These are phyloP conservation scores for Crepidotus sp. DNA, from an alignment of 1,284 basidiomycete genomes.

Conservation along the genomic window DNA sequence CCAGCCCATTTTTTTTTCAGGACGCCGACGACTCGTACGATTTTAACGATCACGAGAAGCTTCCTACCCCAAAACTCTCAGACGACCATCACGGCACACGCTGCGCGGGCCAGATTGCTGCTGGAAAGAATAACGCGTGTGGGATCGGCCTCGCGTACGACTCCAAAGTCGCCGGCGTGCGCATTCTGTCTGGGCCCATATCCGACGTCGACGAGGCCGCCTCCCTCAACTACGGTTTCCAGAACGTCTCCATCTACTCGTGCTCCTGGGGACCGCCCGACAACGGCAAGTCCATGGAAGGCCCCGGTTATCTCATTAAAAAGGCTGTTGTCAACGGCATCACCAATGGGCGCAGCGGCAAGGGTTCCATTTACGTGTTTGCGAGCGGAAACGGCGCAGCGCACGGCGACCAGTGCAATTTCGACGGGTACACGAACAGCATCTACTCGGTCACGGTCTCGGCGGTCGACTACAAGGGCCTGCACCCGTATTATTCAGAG, in stretches of 20 bases:
- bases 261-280: constrained; percentile 92
- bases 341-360: constrained; percentile 83
- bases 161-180: constrained; percentile 89
- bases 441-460: constrained; percentile 96
- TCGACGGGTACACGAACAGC: constrained; percentile 98
- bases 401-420: constrained; percentile 95
- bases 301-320: constrained; percentile 83
- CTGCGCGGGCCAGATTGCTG: constrained; percentile 95
- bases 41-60: constrained; percentile 87
- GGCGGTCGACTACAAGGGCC: constrained; percentile 84
- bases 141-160: constrained; percentile 93
- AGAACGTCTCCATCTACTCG: constrained; percentile 89
- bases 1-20: constrained; percentile 32
- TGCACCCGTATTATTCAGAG: constrained; percentile 97
- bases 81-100: constrained; percentile 98
- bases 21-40: constrained; percentile 89
- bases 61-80: constrained; percentile 80
- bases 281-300: constrained; percentile 93
- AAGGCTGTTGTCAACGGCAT: constrained; percentile 95
- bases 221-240: constrained; percentile 89
- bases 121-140: constrained; percentile 88
- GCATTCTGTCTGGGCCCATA: constrained; percentile 95
- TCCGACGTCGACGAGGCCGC: constrained; percentile 96
- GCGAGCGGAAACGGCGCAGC: constrained; percentile 95
- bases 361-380: constrained; percentile 94